phyloP scores from a whole-genome alignment of 306 rosid species.

The Styphnolobium japonicum region DNA sequence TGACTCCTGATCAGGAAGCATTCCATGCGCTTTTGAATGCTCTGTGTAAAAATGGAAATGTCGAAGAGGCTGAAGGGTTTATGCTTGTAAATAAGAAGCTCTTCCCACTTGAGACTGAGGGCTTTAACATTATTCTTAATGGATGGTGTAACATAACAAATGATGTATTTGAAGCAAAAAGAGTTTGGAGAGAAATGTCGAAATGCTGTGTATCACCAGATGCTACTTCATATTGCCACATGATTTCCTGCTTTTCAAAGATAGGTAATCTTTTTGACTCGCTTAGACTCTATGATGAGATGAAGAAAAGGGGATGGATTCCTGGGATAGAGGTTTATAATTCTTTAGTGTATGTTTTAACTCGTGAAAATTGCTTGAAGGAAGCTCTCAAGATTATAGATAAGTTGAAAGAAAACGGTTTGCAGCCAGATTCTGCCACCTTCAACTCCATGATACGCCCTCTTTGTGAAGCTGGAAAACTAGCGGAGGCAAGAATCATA shows the following conservation, averaged over 20 bases:
- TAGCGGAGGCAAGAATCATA: slow-evolving; percentile 59
- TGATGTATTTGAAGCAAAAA: slow-evolving; percentile 70
- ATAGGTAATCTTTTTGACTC: slow-evolving; percentile 82
- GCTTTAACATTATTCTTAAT: slow-evolving; percentile 80
- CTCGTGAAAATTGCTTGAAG: slow-evolving; percentile 62
- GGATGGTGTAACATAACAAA: slow-evolving; percentile 78
- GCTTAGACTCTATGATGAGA: slow-evolving; percentile 82
- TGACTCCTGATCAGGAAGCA: slow-evolving; percentile 75
- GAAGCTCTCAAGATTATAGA: slow-evolving; percentile 80
- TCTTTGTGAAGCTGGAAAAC: slow-evolving; percentile 64
- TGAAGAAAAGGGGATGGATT: slow-evolving; percentile 69
- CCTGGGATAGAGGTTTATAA: slow-evolving; percentile 68
- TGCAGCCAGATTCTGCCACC: slow-evolving; percentile 69
- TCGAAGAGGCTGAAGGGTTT: slow-evolving; percentile 92
- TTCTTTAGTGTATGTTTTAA: slow-evolving; percentile 63
- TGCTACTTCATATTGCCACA: slow-evolving; percentile 71
- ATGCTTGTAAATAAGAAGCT: slow-evolving; percentile 77
- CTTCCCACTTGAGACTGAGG: slow-evolving; percentile 58
- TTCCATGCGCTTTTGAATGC: slow-evolving; percentile 53
- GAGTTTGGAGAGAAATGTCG: slow-evolving; percentile 93
- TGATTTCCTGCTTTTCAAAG: slow-evolving; percentile 88
- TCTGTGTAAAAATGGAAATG: slow-evolving; percentile 68
- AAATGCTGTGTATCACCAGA: slow-evolving; percentile 65
- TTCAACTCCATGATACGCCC: slow-evolving; percentile 76
- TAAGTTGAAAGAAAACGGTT: slow-evolving; percentile 60